Percentiles rank a stretch among this genome's conserved stretches.
phyloP scores from a whole-genome alignment of 305 asterid species.

The Fraxinus sp. region DNA sequence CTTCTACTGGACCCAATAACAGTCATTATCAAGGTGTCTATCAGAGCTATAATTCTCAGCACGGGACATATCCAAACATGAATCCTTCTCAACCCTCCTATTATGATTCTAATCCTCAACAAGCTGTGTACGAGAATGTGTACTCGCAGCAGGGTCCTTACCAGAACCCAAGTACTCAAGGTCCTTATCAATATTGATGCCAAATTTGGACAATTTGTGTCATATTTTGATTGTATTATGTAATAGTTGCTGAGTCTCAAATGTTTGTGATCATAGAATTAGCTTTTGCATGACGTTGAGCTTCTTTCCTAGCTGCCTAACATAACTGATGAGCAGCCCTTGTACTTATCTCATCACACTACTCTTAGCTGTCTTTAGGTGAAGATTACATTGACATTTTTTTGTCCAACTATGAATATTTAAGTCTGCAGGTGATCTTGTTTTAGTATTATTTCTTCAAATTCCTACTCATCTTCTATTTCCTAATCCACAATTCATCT shows the following conservation, averaged over 20 bases:
- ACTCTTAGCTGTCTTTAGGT: not conserved
- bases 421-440: not conserved
- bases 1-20: constrained; percentile 33
- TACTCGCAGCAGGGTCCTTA: constrained; percentile 39
- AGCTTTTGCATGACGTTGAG: not conserved
- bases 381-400: not conserved
- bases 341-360: not conserved
- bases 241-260: constrained; percentile 9
- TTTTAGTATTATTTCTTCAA: not conserved
- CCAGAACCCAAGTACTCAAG: constrained; percentile 40
- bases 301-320: not conserved
- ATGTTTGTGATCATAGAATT: not conserved
- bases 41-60: constrained; percentile 40
- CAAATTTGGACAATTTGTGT: constrained; percentile 32
- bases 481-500: not conserved
- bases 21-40: constrained; percentile 33
- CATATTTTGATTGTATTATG: constrained; percentile 19
- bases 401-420: not conserved
- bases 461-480: not conserved
- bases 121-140: constrained; percentile 38
- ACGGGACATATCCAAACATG: constrained; percentile 28
- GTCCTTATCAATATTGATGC: constrained; percentile 50
- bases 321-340: not conserved
- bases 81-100: constrained; percentile 46
- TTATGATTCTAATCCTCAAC: constrained; percentile 38